Base-by-base conservation (phyloP, 106 monocot species). In the Chionographis japonica region DNA sequence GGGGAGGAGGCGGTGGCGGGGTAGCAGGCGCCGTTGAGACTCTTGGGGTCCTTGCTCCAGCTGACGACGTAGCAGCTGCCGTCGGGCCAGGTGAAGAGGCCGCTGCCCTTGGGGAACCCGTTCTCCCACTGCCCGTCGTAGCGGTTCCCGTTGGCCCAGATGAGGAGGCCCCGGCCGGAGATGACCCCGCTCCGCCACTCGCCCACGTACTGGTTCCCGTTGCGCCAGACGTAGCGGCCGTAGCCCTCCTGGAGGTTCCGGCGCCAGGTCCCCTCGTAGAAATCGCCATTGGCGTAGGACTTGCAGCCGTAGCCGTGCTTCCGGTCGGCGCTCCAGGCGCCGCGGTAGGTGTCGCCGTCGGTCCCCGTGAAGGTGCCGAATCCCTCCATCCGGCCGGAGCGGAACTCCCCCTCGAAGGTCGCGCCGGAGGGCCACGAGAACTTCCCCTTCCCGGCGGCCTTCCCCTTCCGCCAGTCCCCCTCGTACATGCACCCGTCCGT, bases 401-500 rank as follows among this genome's bases (percentile, higher is more conserved):
- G 61, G 77, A 89, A 85, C 62, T 82, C 73, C 4, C 89, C 89
- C 68, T 85, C 85, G 73, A 56, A 89, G 43, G 72, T 89, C 17
- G 85, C 89, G 36, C 89, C 89, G 2, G 89, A 81, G 5, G 89
- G 85, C 89, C 89, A 89, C 56, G 74, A 81, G 72, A 88, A 88
- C 74, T 75, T 88, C 5, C 88, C 88, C 65, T 71, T 56, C 9
- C 84, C 84, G 43, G 62, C 50, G 0, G 88, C 72, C 62, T 74
- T 77, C 7, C 88, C 84, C 2, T 54, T 36, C 39, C 74, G 41
- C 88, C 88, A 88, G 16, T 78, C 70, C 8, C 88, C 88, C 69
- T 88, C 80, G 72, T 88, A 88, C 84, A 81, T 88, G 75, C 84
- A 84, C n/a, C 84, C 84, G 39, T 88, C 88, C 8, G 72, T 12